These are phyloP conservation scores for Termitomyces sp. DNA, from an alignment of 768 basidiomycete genomes.

Conservation along the genomic window DNA sequence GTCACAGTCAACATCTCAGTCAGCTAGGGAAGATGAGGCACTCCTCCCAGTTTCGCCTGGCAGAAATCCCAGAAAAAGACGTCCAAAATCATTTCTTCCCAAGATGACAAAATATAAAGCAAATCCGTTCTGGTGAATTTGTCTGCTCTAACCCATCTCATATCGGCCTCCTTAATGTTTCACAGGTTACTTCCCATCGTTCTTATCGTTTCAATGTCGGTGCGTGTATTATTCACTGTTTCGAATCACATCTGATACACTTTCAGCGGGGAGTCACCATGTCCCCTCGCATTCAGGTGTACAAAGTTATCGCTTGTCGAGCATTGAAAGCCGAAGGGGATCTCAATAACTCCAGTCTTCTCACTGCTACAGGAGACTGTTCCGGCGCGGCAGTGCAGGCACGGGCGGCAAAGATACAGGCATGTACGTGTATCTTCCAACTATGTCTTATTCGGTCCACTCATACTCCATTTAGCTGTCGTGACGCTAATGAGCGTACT, in stretches of 20 bases:
- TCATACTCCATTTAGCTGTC: slow-evolving; percentile 37
- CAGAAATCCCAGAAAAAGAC: slow-evolving; percentile 3
- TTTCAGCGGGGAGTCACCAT: slow-evolving; percentile 72
- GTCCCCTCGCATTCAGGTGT: slow-evolving; percentile 75
- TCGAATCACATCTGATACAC: slow-evolving; percentile 6
- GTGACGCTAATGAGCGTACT: slow-evolving; percentile 73
- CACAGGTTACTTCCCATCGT: slow-evolving; percentile 70
- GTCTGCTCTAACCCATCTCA: neutral
- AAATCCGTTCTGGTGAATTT: slow-evolving; percentile 38
- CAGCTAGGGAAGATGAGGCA: slow-evolving; percentile 12
- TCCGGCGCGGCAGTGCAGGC: slow-evolving; percentile 53
- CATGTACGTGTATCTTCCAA: slow-evolving; percentile 27
- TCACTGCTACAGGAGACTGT: slow-evolving; percentile 19
- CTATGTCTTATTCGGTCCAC: neutral
- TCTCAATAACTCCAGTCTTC: slow-evolving; percentile 13
- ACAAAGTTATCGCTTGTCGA: slow-evolving; percentile 70
- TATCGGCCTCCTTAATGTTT: slow-evolving; percentile 1
- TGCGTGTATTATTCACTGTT: slow-evolving; percentile 23
- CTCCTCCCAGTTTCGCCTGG: slow-evolving; percentile 12
- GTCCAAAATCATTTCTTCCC: slow-evolving; percentile 10
- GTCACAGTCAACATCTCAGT: neutral
- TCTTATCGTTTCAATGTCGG: slow-evolving; percentile 59
- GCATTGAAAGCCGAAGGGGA: slow-evolving; percentile 27
- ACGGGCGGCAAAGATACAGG: slow-evolving; percentile 68
- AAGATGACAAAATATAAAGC: slow-evolving; percentile 25